Conservation (phyloP, 768 basidiomycete species). For the Russula sp. region DNA sequence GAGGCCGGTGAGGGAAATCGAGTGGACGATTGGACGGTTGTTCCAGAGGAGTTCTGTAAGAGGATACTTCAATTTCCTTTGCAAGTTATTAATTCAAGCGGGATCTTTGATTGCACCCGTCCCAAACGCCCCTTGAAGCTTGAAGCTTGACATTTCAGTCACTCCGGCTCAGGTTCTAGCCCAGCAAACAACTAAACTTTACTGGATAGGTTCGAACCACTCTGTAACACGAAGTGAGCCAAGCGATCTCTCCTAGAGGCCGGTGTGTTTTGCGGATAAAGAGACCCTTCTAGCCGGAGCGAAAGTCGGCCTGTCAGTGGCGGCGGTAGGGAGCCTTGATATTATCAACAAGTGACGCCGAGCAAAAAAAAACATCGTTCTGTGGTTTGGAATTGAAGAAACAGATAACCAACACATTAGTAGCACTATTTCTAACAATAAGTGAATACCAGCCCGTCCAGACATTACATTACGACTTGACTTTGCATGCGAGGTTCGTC, state of each 20-base stretch:
- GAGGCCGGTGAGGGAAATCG: neutral
- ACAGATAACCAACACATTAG: too few species aligned
- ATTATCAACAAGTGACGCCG: neutral
- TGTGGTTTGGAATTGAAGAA: neutral
- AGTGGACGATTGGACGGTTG: neutral
- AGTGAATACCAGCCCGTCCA: too few species aligned
- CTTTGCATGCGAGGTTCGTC: neutral
- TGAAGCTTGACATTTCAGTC: neutral
- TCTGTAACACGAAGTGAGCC: neutral
- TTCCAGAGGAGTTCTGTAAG: neutral
- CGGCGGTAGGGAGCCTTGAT: neutral
- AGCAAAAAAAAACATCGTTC: neutral
- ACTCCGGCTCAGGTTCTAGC: neutral
- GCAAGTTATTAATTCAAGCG: conserved; percentile 38
- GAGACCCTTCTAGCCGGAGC: neutral
- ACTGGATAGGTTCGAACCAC: neutral
- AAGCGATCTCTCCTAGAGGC: neutral
- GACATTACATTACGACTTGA: too few species aligned
- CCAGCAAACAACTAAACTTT: neutral
- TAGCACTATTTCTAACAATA: too few species aligned
- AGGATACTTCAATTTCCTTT: conserved; percentile 56
- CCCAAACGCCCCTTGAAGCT: neutral
- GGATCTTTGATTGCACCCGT: neutral
- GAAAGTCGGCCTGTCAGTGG: neutral
- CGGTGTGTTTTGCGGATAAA: neutral